Evolutionary conservation across 2,329 filamentous ascomycete species (phyloP).

Genomic region (Aspergillus arachidicola): DNA sequence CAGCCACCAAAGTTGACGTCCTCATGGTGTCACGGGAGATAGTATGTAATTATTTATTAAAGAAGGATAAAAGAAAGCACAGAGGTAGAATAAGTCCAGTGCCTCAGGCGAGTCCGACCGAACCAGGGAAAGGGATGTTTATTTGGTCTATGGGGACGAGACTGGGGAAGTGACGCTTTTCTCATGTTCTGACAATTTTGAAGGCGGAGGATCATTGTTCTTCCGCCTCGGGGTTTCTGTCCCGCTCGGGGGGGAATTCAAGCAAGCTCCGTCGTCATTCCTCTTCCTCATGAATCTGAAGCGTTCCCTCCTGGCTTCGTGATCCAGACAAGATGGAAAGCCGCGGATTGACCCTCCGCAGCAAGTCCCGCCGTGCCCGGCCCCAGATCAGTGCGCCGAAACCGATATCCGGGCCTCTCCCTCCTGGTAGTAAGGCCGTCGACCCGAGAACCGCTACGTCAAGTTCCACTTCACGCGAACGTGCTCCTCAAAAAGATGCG

Average conservation of each 20-base stretch:
- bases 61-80: conserved; percentile 11
- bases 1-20: conserved; percentile 60
- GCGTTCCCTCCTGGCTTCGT: conserved; percentile 3
- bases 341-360: conserved; percentile 64
- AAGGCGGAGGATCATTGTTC: conserved; percentile 37
- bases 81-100: background rate
- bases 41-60: background rate
- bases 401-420: conserved; percentile 53
- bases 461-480: conserved; percentile 39
- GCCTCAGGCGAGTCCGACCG: background rate
- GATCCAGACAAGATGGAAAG: conserved; percentile 49
- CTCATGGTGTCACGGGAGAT: conserved; percentile 46
- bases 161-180: conserved; percentile 6
- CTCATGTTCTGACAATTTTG: conserved; percentile 31
- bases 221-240: conserved; percentile 41
- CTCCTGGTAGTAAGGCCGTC: conserved; percentile 39
- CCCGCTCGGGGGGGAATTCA: conserved; percentile 23
- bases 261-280: conserved; percentile 9
- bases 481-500: conserved; percentile 51
- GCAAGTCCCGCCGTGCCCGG: conserved; percentile 56
- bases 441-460: conserved; percentile 33
- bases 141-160: background rate
- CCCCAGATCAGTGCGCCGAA: conserved; percentile 64
- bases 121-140: background rate
- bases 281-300: conserved; percentile 12